Evolutionary conservation across 1,284 basidiomycete species (phyloP), one percentile per base, ranked within the genome.

Genomic region (Leccinum griseonigrum): DNA sequence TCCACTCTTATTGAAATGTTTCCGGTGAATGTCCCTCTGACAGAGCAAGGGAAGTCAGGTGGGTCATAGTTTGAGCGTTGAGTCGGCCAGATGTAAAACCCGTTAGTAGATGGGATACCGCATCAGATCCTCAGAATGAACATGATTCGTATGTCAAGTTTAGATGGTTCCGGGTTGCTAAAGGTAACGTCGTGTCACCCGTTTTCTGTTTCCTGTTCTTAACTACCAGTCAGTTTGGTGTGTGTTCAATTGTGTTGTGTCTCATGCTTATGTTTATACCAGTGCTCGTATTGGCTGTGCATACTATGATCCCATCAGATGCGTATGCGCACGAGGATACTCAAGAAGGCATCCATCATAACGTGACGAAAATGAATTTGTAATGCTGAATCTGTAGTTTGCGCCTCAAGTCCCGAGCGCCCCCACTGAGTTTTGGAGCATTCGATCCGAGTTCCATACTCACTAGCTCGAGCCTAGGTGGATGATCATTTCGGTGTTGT

Each of bases 281-380:
- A 91, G 90, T 64, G 85, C 85, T 26, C 80, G 81, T 31, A 67
- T 94, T 43, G 92, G 88, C 2, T 89, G 86, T 51, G 90, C 93
- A 32, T 95, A 90, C 75, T 94, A 90, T 68, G 89, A 96, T 69
- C 85, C 90, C 5, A 69, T 81, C 10, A 86, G 83, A 61, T 82
- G 82, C 60, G 80, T 87, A 85, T 67, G 81, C 94, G 4, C 79
- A 96, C 52, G 94, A 96, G 70, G 95, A 97, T 71, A 91, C 90
- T 2, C 84, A 85, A 64, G 94, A 97, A 69, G 88, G 85, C 11
- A 65, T 75, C 6, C 86, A 88, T 66, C 91, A 85, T 70, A 94
- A 97, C 72, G 69, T 94, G 56, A 87, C 87, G 1, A 81, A 78
- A 64, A 86, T 91, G 76, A 72, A 94, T 91, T 66, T 55, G 60